Evolutionary conservation across 2,329 filamentous ascomycete genomes (phyloP).

Genomic region (Nothomitra cinnamomea): DNA sequence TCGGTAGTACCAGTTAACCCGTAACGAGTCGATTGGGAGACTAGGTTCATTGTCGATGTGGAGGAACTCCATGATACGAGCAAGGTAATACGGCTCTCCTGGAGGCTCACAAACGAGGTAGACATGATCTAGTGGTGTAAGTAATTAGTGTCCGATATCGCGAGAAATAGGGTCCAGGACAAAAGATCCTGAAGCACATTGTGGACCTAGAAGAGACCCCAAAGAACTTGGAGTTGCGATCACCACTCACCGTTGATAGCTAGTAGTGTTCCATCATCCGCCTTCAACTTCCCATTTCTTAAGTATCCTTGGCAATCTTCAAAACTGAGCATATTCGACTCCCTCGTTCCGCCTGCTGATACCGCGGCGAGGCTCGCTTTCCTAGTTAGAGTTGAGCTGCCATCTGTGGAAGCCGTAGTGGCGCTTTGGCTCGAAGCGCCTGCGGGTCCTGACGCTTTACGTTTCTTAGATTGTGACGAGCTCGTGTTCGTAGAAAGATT

Average conservation of each 20-base stretch:
- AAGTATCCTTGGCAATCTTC: constrained; percentile 51
- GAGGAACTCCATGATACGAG: constrained; percentile 95
- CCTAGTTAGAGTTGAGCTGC: constrained; percentile 11
- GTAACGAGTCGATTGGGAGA: constrained; percentile 65
- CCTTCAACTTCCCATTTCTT: constrained; percentile 61
- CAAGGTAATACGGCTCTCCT: constrained; percentile 93
- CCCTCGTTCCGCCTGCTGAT: constrained; percentile 11
- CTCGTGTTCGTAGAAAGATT: constrained; percentile 26
- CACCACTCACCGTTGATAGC: constrained; percentile 61
- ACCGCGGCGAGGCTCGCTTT: constrained; percentile 19
- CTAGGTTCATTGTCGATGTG: constrained; percentile 58
- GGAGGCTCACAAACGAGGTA: constrained; percentile 96
- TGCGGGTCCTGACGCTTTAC: constrained; percentile 48
- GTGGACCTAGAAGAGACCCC: not conserved
- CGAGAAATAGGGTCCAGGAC: not conserved
- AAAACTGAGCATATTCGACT: constrained; percentile 77
- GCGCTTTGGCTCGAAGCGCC: constrained; percentile 13
- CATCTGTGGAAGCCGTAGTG: constrained; percentile 13
- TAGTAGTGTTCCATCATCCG: constrained; percentile 79
- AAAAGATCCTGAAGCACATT: not conserved
- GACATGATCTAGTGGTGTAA: constrained; percentile 48
- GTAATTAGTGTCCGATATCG: constrained; percentile 7
- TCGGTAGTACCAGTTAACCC: constrained; percentile 97
- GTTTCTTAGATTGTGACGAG: constrained; percentile 52
- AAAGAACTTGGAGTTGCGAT: not conserved